Percentiles rank a stretch among this genome's conserved stretches.
Conservation (phyloP, 139 green algal genomes). For the Tetraselmis striata region DNA sequence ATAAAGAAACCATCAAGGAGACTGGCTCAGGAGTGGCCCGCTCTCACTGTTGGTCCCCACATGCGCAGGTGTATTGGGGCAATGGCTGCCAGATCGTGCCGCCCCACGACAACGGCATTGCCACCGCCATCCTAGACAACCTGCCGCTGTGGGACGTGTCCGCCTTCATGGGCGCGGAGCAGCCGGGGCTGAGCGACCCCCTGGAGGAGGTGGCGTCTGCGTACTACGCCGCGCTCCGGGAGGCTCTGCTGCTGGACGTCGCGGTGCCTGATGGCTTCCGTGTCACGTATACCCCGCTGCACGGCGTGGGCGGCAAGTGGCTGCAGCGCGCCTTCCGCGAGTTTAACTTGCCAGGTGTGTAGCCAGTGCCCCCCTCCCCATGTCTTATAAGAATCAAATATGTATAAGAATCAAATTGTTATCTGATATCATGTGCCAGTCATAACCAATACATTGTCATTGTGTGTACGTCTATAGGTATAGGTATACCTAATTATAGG, state of each 20-base stretch:
- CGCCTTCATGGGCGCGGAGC: neutral
- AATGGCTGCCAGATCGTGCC: constrained; percentile 76
- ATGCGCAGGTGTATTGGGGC: constrained; percentile 61
- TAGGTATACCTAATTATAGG: no score
- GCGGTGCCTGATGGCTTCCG: neutral
- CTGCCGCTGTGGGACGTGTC: constrained; percentile 39
- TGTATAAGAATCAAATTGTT: no score
- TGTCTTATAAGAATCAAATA: no score
- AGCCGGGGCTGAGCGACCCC: constrained; percentile 37
- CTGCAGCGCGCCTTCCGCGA: constrained; percentile 26
- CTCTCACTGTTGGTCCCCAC: no score
- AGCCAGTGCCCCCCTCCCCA: no score
- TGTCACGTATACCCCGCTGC: constrained; percentile 58
- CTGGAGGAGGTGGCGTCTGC: constrained; percentile 17
- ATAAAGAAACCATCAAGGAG: no score
- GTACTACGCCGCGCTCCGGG: constrained; percentile 39
- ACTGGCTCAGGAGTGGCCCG: no score
- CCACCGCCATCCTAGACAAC: constrained; percentile 48
- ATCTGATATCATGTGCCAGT: no score
- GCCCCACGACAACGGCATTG: constrained; percentile 62
- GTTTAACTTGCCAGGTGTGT: neutral
- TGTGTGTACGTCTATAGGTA: no score
- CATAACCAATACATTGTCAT: no score
- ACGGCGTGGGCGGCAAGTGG: constrained; percentile 54
- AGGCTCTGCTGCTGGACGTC: constrained; percentile 8